phyloP scores from a whole-genome alignment of 176 grass and related monocot genomes.

The Hordeum vulgare region MorexV3_pseudomolecules_assembly NC_058519.1:563680777-563681276 shows the following conservation, averaged over 20 bases:
- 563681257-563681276: neutral
- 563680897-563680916: no score
- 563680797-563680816: neutral
- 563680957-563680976: neutral
- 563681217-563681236: neutral
- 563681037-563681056: neutral
- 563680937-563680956: no score
- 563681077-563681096: no score
- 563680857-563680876: neutral
- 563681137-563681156: neutral
- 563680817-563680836: neutral
- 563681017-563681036: neutral
- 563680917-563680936: no score
- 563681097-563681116: neutral
- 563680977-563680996: neutral
- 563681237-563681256: neutral
- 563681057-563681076: no score
- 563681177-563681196: neutral
- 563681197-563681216: neutral
- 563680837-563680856: neutral
- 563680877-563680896: no score
- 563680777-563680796: neutral
- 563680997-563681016: neutral
- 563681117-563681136: neutral
- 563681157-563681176: neutral